Percentiles rank a stretch among this genome's conserved stretches.
Evolutionary conservation across 768 basidiomycete genomes (phyloP).

Genomic region (Mycena crocata): DNA sequence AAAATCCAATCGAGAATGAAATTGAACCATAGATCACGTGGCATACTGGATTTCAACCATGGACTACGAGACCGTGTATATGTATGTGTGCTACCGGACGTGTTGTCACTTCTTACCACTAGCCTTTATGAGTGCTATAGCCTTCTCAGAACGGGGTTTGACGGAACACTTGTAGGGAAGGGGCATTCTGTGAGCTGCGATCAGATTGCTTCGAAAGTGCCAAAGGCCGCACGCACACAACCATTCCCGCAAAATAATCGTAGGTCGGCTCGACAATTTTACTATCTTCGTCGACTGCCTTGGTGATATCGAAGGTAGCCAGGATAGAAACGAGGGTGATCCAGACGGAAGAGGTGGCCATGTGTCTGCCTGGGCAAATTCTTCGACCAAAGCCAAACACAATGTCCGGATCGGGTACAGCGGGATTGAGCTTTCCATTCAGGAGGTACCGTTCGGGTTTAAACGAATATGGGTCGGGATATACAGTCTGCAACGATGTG

Average conservation of each 20-base stretch:
- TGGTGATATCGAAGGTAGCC: constrained; percentile 24
- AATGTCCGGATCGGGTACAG: constrained; percentile 5
- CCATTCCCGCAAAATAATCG: constrained; percentile 16
- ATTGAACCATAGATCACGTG: no score
- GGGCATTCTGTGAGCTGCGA: neutral
- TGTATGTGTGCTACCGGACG: no score
- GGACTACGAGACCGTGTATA: no score
- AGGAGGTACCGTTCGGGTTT: constrained; percentile 43
- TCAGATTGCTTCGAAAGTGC: neutral
- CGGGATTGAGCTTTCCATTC: constrained; percentile 20
- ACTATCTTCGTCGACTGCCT: constrained; percentile 14
- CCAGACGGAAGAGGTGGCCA: constrained; percentile 11
- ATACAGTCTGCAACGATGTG: constrained; percentile 23
- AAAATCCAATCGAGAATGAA: no score
- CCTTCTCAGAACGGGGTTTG: neutral
- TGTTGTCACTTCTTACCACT: neutral
- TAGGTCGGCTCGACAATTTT: constrained; percentile 41
- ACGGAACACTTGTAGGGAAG: constrained; percentile 16
- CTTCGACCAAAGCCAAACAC: constrained; percentile 31
- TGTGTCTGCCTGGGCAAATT: constrained; percentile 31
- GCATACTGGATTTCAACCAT: no score
- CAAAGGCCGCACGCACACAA: neutral
- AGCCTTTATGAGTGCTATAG: neutral
- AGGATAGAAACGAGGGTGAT: constrained; percentile 20
- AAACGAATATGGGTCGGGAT: constrained; percentile 44